Percentiles rank a stretch among this genome's conserved stretches.
phyloP scores from a whole-genome alignment of 176 grass and related monocot genomes.

The Oryza glaberrima region DNA sequence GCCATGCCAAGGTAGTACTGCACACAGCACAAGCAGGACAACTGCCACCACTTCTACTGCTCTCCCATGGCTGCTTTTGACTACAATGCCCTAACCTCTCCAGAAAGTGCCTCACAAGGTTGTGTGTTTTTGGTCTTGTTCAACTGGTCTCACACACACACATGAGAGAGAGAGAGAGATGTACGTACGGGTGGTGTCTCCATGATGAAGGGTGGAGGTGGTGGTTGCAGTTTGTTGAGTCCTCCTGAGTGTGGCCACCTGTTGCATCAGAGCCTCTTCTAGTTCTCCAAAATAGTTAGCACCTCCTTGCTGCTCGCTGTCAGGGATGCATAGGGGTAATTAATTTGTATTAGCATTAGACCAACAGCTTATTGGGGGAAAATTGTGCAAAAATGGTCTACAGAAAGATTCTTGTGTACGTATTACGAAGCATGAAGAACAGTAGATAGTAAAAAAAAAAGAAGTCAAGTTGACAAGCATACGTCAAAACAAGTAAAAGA shows the following conservation, averaged over 20 bases:
- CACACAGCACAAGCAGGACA: conserved; percentile 32
- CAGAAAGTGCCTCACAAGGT: conserved; percentile 48
- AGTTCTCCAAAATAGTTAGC: conserved; percentile 74
- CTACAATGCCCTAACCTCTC: conserved; percentile 55
- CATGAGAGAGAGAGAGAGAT: conserved; percentile 34
- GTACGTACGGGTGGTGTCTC: conserved; percentile 56
- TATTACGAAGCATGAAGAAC: conserved; percentile 21
- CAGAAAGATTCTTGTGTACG: conserved; percentile 4
- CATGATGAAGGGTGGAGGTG: conserved; percentile 50
- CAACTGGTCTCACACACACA: conserved; percentile 2
- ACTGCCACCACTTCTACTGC: conserved; percentile 44
- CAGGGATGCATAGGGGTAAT: background rate
- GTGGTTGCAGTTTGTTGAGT: conserved; percentile 52
- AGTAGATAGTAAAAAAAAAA: background rate
- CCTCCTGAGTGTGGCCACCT: conserved; percentile 56
- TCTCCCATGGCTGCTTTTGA: conserved; percentile 62
- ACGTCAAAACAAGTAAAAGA: background rate
- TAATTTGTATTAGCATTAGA: conserved; percentile 23
- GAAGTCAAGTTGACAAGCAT: background rate
- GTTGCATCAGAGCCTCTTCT: conserved; percentile 87
- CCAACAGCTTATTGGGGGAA: background rate
- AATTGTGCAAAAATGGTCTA: background rate
- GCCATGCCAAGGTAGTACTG: background rate
- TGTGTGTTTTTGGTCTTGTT: conserved; percentile 42
- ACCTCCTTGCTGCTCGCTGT: conserved; percentile 76